These are phyloP conservation scores for Trametes cinnabarina DNA, from an alignment of 768 basidiomycete genomes.

Conservation along the genomic window DNA sequence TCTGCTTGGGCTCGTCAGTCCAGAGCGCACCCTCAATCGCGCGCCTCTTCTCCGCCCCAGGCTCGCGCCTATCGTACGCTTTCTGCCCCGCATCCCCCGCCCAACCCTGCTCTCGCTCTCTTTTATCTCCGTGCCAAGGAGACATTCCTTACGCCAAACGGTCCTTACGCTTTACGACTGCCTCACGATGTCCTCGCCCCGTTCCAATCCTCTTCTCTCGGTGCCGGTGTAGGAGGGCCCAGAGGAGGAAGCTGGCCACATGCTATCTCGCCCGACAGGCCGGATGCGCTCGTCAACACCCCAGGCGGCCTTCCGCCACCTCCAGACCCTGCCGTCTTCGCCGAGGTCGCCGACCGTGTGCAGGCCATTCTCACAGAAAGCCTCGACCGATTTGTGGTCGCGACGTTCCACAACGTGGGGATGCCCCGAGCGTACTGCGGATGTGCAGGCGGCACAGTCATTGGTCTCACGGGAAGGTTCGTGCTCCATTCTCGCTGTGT, in stretches of 20 bases:
- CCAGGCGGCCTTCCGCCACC: constrained; percentile 33
- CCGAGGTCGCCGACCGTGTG: constrained; percentile 55
- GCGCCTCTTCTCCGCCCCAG: constrained; percentile 20
- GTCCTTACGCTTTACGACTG: constrained; percentile 69
- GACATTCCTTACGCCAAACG: constrained; percentile 74
- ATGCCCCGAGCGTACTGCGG: constrained; percentile 69
- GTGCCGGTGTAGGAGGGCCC: constrained; percentile 9
- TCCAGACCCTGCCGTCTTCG: constrained; percentile 66
- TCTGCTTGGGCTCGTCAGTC: constrained; percentile 39
- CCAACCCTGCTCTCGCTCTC: constrained; percentile 50
- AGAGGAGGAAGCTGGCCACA: constrained; percentile 8
- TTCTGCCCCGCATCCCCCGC: constrained; percentile 17
- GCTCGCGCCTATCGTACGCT: constrained; percentile 14
- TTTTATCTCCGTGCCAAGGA: constrained; percentile 79
- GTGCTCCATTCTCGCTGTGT: constrained; percentile 6
- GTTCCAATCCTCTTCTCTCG: constrained; percentile 33
- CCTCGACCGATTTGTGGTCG: constrained; percentile 62
- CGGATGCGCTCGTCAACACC: constrained; percentile 2
- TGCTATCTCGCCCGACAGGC: not conserved
- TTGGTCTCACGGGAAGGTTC: constrained; percentile 45
- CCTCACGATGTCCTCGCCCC: constrained; percentile 59
- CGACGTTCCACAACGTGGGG: constrained; percentile 71
- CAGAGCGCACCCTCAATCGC: constrained; percentile 21
- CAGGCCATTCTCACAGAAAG: constrained; percentile 60
- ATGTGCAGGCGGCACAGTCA: constrained; percentile 56